Evolutionary conservation across 176 grass and related monocot genomes (phyloP), one percentile per base, ranked within the genome.

Genomic region (Pontederia paniculata): DNA sequence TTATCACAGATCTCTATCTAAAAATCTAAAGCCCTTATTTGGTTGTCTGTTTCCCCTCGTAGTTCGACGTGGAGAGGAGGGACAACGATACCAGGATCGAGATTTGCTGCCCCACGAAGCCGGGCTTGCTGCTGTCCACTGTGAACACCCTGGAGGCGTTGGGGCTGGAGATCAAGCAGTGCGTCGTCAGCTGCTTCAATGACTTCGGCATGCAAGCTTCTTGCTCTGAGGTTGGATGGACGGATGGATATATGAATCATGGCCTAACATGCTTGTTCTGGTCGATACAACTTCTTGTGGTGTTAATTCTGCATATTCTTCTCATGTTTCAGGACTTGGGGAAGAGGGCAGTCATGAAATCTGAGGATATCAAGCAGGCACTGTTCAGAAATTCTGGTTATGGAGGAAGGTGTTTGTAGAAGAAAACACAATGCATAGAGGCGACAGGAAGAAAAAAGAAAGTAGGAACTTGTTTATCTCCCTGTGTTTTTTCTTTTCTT

Each of bases 151-250:
- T n/a, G n/a, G n/a, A n/a, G 44, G 79, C 74, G 12, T 73, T 96
- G 17, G 91, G 91, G 2, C 75, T 96, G 15, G 91, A 96, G 74
- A 96, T 96, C 69, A 82, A 96, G 63, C 91, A 96, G 62, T 89
- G 86, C 68, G 91, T 90, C 47, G 74, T 90, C 58, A 96, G 91
- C 70, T 96, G 91, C 77, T 96, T 96, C 79, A 96, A 77, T 82
- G 91, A 96, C 75, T 96, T 90, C 55, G 86, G 78, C 66, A 90
- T 96, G 91, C 91, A 90, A 68, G 91, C 91, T 12, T 87, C 82
- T 66, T 96, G 91, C 79, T 89, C 86, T 10, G 91, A 90, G 79
- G 90, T 95, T 23, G 0, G 17, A 12, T 9, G n/a, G n/a, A n/a
- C n/a, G n/a, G n/a, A n/a, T n/a, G n/a, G 8, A 8, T 12, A n/a